Conservation (phyloP, 1,139 yeast genomes). For the Magnusiomyces ingens region DNA sequence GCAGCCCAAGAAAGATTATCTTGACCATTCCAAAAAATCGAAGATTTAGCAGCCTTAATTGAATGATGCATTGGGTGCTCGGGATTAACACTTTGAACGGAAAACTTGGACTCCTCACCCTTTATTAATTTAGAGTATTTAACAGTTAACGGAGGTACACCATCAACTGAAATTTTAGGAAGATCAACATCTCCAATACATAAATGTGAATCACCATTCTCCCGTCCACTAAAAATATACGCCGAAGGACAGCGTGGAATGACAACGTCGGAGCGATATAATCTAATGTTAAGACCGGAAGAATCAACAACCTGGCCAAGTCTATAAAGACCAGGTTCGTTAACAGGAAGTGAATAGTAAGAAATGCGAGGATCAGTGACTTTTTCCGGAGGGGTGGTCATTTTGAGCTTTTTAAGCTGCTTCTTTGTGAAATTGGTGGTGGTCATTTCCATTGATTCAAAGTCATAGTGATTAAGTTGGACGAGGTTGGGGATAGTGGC, state of each 20-base stretch:
- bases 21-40: slow-evolving; percentile 31
- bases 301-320: slow-evolving; percentile 59
- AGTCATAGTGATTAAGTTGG: slow-evolving; percentile 57
- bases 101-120: slow-evolving; percentile 36
- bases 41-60: slow-evolving; percentile 14
- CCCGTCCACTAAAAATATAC: slow-evolving; percentile 33
- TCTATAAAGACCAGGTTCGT: slow-evolving; percentile 66
- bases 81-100: slow-evolving; percentile 45
- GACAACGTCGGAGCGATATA: slow-evolving; percentile 56
- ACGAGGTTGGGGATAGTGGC: slow-evolving; percentile 69
- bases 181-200: slow-evolving; percentile 59
- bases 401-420: slow-evolving; percentile 40
- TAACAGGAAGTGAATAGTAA: slow-evolving; percentile 53
- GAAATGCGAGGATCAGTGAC: slow-evolving; percentile 32
- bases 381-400: slow-evolving; percentile 36
- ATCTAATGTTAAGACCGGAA: slow-evolving; percentile 52
- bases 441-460: slow-evolving; percentile 46
- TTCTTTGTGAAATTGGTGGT: slow-evolving; percentile 50
- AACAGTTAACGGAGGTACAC: slow-evolving; percentile 70
- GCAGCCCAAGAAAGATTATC: slow-evolving; percentile 48
- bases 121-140: slow-evolving; percentile 55
- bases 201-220: slow-evolving; percentile 36
- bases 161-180: slow-evolving; percentile 52
- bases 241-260: slow-evolving; percentile 78
- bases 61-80: slow-evolving; percentile 37